A percentile compares a stretch with the other conserved stretches of the same genome.
phyloP scores from a whole-genome alignment of 768 basidiomycete genomes.

The Termitomyces sp. region DNA sequence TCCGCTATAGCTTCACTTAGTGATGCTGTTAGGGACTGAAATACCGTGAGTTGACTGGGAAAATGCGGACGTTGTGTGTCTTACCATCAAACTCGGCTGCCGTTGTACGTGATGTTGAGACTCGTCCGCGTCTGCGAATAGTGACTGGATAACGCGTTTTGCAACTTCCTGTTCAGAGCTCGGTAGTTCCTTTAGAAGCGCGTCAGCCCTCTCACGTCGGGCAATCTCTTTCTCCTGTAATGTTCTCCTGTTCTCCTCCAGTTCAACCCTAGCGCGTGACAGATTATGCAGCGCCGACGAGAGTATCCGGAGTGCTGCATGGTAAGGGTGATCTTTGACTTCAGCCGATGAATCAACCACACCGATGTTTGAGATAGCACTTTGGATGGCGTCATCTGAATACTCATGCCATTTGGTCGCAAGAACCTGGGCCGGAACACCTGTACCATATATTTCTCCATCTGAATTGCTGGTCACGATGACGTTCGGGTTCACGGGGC shows the following conservation, averaged over 20 bases:
- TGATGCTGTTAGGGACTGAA: slow-evolving; percentile 47
- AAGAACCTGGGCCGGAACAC: slow-evolving; percentile 44
- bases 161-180: slow-evolving; percentile 64
- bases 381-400: slow-evolving; percentile 69
- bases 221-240: slow-evolving; percentile 58
- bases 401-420: slow-evolving; percentile 72
- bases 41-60: neutral
- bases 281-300: slow-evolving; percentile 62
- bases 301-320: slow-evolving; percentile 60
- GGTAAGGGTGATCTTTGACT: slow-evolving; percentile 49
- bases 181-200: slow-evolving; percentile 49
- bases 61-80: slow-evolving; percentile 15
- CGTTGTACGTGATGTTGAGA: slow-evolving; percentile 42
- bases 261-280: slow-evolving; percentile 48
- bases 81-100: slow-evolving; percentile 55
- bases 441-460: slow-evolving; percentile 23
- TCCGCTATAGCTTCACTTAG: slow-evolving; percentile 51
- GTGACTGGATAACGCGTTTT: slow-evolving; percentile 55
- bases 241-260: slow-evolving; percentile 51
- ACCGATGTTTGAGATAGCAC: slow-evolving; percentile 47
- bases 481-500: slow-evolving; percentile 23
- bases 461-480: slow-evolving; percentile 29
- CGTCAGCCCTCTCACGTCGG: slow-evolving; percentile 44
- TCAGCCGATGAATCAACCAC: slow-evolving; percentile 41
- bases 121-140: slow-evolving; percentile 54